These are phyloP conservation scores for Fragosphaeria purpurea DNA, from an alignment of 2,329 filamentous ascomycete species.

Conservation along the genomic window DNA sequence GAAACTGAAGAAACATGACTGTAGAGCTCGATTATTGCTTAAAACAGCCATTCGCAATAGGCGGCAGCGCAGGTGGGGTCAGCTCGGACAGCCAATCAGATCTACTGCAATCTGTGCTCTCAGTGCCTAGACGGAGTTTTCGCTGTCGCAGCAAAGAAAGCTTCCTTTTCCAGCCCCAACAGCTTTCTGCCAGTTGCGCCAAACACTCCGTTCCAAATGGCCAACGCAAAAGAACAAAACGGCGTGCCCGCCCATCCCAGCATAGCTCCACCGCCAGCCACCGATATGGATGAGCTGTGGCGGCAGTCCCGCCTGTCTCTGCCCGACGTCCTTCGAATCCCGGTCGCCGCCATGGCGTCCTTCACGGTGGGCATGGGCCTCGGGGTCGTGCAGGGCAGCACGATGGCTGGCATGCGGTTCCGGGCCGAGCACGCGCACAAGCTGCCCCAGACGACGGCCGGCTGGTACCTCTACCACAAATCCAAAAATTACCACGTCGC, in stretches of 20 bases:
- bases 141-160: too few relatives aligned
- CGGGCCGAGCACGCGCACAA: slow-evolving; percentile 94
- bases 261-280: neutral
- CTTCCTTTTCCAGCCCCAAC: too few relatives aligned
- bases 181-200: too few relatives aligned
- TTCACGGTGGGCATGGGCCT: slow-evolving; percentile 61
- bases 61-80: too few relatives aligned
- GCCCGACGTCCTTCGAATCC: slow-evolving; percentile 53
- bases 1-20: too few relatives aligned
- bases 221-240: neutral
- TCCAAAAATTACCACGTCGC: slow-evolving; percentile 88
- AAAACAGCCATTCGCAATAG: too few relatives aligned
- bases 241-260: neutral
- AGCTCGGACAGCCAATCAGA: neutral
- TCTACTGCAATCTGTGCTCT: too few relatives aligned
- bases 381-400: slow-evolving; percentile 62
- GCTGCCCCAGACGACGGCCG: slow-evolving; percentile 68
- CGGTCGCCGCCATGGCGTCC: slow-evolving; percentile 52
- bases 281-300: slow-evolving; percentile 19
- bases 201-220: too few relatives aligned
- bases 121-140: too few relatives aligned
- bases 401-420: slow-evolving; percentile 69
- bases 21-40: too few relatives aligned
- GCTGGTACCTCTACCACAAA: slow-evolving; percentile 99
- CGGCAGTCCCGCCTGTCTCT: slow-evolving; percentile 47